Evolutionary conservation across 176 grass and related monocot species (phyloP).

Genomic region (Cenchrus purpureus): DNA sequence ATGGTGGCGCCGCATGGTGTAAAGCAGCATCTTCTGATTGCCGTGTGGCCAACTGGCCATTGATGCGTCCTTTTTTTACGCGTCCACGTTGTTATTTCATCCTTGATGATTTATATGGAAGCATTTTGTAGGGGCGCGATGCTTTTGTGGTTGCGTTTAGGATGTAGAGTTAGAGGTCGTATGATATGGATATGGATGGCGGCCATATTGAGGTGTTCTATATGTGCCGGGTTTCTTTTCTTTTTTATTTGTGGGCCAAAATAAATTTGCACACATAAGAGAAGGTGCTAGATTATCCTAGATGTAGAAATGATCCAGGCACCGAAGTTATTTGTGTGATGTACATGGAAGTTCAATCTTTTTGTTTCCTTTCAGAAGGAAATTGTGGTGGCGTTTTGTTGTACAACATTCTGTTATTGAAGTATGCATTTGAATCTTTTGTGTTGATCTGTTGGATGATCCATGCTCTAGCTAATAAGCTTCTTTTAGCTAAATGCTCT

Average conservation of each 20-base stretch:
- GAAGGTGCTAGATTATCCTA: not conserved
- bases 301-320: not conserved
- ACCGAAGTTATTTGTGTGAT: not conserved
- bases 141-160: not conserved
- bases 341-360: not conserved
- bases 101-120: conserved; percentile 2
- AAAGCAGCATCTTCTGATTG: not conserved
- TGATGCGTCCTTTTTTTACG: conserved; percentile 23
- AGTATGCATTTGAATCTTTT: not conserved
- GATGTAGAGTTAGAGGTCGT: not conserved
- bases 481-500: not conserved
- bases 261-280: conserved; percentile 20
- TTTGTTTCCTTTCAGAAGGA: conserved; percentile 34
- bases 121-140: not conserved
- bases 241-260: not conserved
- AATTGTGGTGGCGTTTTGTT: conserved; percentile 2
- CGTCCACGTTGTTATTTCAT: not conserved
- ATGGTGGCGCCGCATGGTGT: not conserved
- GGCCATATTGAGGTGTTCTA: not conserved
- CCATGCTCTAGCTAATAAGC: not conserved
- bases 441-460: not conserved
- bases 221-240: not conserved
- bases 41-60: not conserved
- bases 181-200: not conserved
- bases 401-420: not conserved